These are phyloP conservation scores for Sutorius australiensis DNA, from an alignment of 768 basidiomycete genomes.

Conservation along the genomic window DNA sequence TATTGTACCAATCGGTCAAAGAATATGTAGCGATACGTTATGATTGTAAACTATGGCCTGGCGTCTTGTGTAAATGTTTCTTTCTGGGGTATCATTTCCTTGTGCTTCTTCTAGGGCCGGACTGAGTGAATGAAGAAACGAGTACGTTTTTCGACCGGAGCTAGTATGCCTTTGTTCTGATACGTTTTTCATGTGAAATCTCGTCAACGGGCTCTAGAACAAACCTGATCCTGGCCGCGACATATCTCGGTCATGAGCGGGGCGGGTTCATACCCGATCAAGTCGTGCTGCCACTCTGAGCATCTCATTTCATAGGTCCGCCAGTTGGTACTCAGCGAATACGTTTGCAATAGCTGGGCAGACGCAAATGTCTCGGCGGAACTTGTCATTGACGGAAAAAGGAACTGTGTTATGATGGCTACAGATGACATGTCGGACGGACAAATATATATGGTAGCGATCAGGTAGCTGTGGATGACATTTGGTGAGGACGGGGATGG, in stretches of 20 bases:
- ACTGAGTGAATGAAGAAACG: neutral
- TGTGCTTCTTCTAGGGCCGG: neutral
- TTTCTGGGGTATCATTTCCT: neutral
- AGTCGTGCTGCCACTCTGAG: conserved; percentile 4
- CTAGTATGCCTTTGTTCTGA: neutral
- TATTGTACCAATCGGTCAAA: conserved; percentile 21
- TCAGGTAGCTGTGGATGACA: conserved; percentile 18
- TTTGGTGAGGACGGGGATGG: conserved; percentile 9
- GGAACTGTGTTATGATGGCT: conserved; percentile 17
- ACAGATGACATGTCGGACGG: conserved; percentile 8
- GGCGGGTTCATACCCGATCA: conserved; percentile 10
- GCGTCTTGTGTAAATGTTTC: conserved; percentile 10
- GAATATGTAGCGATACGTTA: conserved; percentile 36
- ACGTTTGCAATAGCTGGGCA: neutral
- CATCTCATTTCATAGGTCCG: conserved; percentile 10
- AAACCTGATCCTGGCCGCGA: neutral
- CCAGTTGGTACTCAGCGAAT: conserved; percentile 17
- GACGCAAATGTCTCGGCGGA: conserved; percentile 23
- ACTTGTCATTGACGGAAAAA: neutral
- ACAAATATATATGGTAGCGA: conserved; percentile 21
- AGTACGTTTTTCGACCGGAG: neutral
- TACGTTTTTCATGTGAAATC: conserved; percentile 17
- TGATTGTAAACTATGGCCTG: conserved; percentile 33
- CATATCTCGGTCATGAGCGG: conserved; percentile 7
- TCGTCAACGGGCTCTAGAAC: neutral